Conservation (phyloP, 768 basidiomycete genomes). For the Auricularia auricula-judae region DNA sequence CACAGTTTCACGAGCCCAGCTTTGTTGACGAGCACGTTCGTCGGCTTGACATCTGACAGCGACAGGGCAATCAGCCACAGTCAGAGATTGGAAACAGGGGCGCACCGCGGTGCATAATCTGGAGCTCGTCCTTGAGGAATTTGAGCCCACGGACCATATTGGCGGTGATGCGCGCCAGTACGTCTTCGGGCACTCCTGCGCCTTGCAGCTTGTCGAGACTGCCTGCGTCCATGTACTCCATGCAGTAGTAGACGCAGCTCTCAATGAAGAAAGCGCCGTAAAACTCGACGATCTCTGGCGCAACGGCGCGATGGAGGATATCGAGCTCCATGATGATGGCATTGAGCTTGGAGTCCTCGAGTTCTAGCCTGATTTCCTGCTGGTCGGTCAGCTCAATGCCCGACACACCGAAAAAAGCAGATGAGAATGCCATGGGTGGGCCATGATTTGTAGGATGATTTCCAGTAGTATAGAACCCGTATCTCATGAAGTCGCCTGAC, state of each 20-base stretch:
- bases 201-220: conserved; percentile 73
- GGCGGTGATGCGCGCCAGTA: conserved; percentile 69
- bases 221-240: conserved; percentile 99
- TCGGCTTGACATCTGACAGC: conserved; percentile 75
- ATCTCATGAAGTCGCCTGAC: too few relatives aligned
- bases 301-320: conserved; percentile 86
- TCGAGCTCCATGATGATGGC: conserved; percentile 99
- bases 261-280: conserved; percentile 99
- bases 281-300: conserved; percentile 92
- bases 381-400: not conserved
- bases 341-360: conserved; percentile 87
- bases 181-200: conserved; percentile 57
- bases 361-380: conserved; percentile 94
- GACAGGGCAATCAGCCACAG: not conserved
- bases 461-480: too few relatives aligned
- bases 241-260: conserved; percentile 99
- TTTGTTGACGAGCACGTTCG: conserved; percentile 82
- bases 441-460: too few relatives aligned
- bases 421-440: too few relatives aligned
- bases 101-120: conserved; percentile 60
- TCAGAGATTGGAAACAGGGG: conserved; percentile 19
- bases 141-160: conserved; percentile 83
- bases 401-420: too few relatives aligned
- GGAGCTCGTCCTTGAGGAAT: conserved; percentile 90
- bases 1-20: conserved; percentile 89